These are phyloP conservation scores for Pouteria campechiana DNA, from an alignment of 179 eudicot genomes.

Conservation along the genomic window DNA sequence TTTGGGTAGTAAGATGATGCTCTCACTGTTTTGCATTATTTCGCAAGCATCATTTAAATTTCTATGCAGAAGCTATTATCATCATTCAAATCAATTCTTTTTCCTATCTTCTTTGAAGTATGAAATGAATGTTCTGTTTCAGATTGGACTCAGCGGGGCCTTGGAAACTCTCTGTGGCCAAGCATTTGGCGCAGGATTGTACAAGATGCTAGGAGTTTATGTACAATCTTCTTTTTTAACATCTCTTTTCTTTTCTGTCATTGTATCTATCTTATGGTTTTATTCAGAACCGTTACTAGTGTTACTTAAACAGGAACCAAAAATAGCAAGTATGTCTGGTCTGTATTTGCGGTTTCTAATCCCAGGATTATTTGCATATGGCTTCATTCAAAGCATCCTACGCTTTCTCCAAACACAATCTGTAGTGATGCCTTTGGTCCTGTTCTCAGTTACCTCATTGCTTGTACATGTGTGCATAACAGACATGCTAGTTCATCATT, in stretches of 20 bases:
- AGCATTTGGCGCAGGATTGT: constrained; percentile 79
- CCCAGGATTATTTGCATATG: constrained; percentile 60
- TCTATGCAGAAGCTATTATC: no score
- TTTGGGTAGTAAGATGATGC: no score
- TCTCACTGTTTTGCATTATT: no score
- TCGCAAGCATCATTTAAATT: no score
- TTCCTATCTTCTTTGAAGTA: no score
- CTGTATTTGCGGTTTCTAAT: constrained; percentile 58
- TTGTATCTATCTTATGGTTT: constrained; percentile 38
- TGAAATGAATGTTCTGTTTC: not conserved
- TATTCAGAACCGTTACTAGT: constrained; percentile 42
- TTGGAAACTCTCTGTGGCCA: constrained; percentile 82
- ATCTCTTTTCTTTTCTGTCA: constrained; percentile 45
- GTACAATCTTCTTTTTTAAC: constrained; percentile 67
- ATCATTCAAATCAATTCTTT: no score
- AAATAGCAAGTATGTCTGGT: constrained; percentile 37
- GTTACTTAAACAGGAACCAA: constrained; percentile 36
- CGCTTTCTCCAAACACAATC: constrained; percentile 76
- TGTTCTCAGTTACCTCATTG: constrained; percentile 29
- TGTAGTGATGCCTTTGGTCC: constrained; percentile 41
- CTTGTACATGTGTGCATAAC: constrained; percentile 28
- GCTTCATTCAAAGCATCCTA: constrained; percentile 41
- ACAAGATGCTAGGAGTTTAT: constrained; percentile 67
- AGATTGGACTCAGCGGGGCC: constrained; percentile 92
- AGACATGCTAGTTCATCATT: constrained; percentile 31